Conservation (phyloP, 1,284 basidiomycete genomes). For the Pascua guehoae region DNA sequence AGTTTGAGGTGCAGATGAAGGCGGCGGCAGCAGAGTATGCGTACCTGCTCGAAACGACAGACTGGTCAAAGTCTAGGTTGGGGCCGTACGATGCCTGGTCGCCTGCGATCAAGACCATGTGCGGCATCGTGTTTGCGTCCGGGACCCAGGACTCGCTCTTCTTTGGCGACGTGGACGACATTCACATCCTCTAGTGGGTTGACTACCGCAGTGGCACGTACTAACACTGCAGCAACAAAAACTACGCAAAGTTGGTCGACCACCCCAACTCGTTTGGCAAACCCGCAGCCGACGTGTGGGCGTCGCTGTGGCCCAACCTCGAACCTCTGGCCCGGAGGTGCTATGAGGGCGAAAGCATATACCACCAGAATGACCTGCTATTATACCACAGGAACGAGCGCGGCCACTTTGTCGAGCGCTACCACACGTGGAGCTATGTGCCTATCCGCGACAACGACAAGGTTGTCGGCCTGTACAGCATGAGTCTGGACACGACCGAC, state of each 20-base stretch:
- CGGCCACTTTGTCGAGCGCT: slow-evolving; percentile 27
- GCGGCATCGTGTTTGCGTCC: slow-evolving; percentile 1
- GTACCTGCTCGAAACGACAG: slow-evolving; percentile 23
- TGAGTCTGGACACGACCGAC: slow-evolving; percentile 31
- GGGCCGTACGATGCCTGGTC: slow-evolving; percentile 28
- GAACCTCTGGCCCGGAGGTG: slow-evolving; percentile 17
- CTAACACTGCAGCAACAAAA: slow-evolving; percentile 29
- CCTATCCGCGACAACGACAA: slow-evolving; percentile 30
- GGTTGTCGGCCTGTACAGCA: slow-evolving; percentile 35
- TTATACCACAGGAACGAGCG: slow-evolving; percentile 21
- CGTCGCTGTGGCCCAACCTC: slow-evolving; percentile 24
- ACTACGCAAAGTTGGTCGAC: slow-evolving; percentile 24
- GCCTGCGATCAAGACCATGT: slow-evolving; percentile 3
- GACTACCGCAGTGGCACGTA: no score
- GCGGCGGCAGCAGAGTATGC: slow-evolving; percentile 17
- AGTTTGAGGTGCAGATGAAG: no score
- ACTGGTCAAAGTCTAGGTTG: slow-evolving; percentile 34
- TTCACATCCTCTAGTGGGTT: slow-evolving; percentile 30
- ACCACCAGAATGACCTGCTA: slow-evolving; percentile 28
- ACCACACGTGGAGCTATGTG: slow-evolving; percentile 36
- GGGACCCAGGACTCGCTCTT: slow-evolving; percentile 25
- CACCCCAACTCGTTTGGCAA: slow-evolving; percentile 32
- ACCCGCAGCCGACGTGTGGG: slow-evolving; percentile 31
- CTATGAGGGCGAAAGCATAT: slow-evolving; percentile 14
- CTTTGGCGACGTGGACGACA: slow-evolving; percentile 30